These are phyloP conservation scores for Xylaria grammica DNA, from an alignment of 495 filamentous ascomycete species.

Conservation along the genomic window DNA sequence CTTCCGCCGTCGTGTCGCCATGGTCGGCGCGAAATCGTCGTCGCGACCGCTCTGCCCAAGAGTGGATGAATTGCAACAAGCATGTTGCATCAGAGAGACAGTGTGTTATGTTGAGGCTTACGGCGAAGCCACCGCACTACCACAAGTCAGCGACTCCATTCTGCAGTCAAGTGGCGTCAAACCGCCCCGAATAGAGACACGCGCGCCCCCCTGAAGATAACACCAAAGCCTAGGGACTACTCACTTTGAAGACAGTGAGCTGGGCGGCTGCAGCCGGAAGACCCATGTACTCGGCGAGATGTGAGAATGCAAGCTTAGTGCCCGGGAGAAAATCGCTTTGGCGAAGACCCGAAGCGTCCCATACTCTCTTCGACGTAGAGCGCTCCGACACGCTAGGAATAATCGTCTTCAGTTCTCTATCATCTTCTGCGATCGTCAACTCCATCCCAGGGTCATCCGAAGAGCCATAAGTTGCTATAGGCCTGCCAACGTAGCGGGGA, in stretches of 20 bases:
- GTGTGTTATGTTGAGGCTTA: slow-evolving; percentile 52
- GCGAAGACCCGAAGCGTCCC: slow-evolving; percentile 31
- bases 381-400: slow-evolving; percentile 38
- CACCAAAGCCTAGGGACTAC: not conserved
- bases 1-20: not conserved
- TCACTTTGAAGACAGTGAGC: slow-evolving; percentile 41
- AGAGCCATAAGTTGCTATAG: slow-evolving; percentile 29
- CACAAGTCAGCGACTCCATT: not conserved
- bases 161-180: no score
- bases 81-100: slow-evolving; percentile 54
- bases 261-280: slow-evolving; percentile 45
- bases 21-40: slow-evolving; percentile 9
- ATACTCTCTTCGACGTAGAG: slow-evolving; percentile 33
- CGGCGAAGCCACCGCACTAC: slow-evolving; percentile 45
- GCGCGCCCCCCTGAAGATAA: not conserved
- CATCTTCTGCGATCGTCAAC: slow-evolving; percentile 25
- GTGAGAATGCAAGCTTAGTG: slow-evolving; percentile 33
- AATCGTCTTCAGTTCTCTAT: slow-evolving; percentile 31
- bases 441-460: slow-evolving; percentile 36
- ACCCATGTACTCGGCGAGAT: slow-evolving; percentile 26
- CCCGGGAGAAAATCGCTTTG: slow-evolving; percentile 26
- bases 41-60: slow-evolving; percentile 43
- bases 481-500: slow-evolving; percentile 29
- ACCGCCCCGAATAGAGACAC: not conserved
- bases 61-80: slow-evolving; percentile 52